These are phyloP conservation scores for Tricholoma sp. DNA, from an alignment of 768 basidiomycete genomes.

Conservation along the genomic window DNA sequence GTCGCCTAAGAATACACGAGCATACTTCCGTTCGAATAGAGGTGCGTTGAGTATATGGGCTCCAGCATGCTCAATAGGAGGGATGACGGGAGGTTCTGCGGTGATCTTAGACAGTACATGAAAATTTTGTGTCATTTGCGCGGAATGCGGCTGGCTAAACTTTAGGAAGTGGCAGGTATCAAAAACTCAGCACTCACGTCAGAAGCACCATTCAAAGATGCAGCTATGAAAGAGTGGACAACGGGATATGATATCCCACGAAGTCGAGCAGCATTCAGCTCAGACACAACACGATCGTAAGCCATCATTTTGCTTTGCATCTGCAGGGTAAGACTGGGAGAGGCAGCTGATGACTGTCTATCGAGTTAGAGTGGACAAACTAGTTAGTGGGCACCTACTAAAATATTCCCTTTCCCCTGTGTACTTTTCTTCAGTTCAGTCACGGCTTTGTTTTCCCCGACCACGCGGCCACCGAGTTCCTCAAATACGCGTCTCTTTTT, in stretches of 20 bases:
- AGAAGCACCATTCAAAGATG: slow-evolving; percentile 51
- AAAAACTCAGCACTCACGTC: slow-evolving; percentile 40
- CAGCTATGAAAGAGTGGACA: slow-evolving; percentile 65
- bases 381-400: background rate
- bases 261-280: slow-evolving; percentile 70
- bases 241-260: slow-evolving; percentile 73
- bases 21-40: slow-evolving; percentile 77
- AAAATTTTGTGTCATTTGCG: slow-evolving; percentile 66
- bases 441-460: slow-evolving; percentile 49
- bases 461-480: slow-evolving; percentile 71
- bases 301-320: slow-evolving; percentile 96
- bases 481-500: slow-evolving; percentile 89
- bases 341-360: slow-evolving; percentile 26
- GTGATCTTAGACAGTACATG: slow-evolving; percentile 75
- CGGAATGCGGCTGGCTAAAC: slow-evolving; percentile 36
- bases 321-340: slow-evolving; percentile 60
- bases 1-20: slow-evolving; percentile 68
- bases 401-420: slow-evolving; percentile 48
- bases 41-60: slow-evolving; percentile 82
- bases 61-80: slow-evolving; percentile 71
- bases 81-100: slow-evolving; percentile 66
- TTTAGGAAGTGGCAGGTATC: background rate
- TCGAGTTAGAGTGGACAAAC: background rate
- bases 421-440: slow-evolving; percentile 59
- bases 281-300: slow-evolving; percentile 78